Evolutionary conservation across 2,329 filamentous ascomycete species (phyloP).

Genomic region (Sporothrix brasiliensis): DNA sequence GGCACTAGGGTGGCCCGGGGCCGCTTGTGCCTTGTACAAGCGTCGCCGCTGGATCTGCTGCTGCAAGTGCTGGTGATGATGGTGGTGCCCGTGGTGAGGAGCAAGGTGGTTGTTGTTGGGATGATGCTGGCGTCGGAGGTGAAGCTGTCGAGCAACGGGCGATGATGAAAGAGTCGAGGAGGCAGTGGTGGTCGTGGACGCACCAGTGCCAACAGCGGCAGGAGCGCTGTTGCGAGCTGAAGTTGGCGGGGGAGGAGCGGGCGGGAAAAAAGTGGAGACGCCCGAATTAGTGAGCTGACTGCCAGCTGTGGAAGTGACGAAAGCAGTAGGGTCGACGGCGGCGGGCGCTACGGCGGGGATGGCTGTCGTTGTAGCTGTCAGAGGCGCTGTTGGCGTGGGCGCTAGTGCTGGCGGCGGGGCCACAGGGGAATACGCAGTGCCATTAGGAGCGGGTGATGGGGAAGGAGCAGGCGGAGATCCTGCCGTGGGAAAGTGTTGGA

Average conservation of each 20-base stretch:
- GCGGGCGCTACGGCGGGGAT: conserved; percentile 22
- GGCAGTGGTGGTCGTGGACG: neutral
- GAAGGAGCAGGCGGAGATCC: conserved; percentile 2
- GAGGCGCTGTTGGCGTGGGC: conserved; percentile 10
- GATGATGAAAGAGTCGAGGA: conserved; percentile 22
- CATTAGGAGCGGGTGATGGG: conserved; percentile 4
- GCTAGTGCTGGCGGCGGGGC: conserved; percentile 18
- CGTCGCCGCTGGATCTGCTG: conserved; percentile 31
- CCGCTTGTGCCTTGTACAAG: conserved; percentile 16
- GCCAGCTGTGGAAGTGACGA: neutral
- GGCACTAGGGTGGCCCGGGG: conserved; percentile 9
- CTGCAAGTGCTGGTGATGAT: conserved; percentile 34
- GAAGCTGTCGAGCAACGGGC: conserved; percentile 16
- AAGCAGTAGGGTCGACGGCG: conserved; percentile 3
- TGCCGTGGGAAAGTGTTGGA: conserved; percentile 3
- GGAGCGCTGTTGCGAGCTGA: conserved; percentile 13
- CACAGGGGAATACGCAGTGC: neutral
- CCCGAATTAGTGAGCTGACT: neutral
- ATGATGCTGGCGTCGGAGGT: conserved; percentile 23
- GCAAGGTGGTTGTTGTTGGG: conserved; percentile 4
- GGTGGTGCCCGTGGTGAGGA: conserved; percentile 30
- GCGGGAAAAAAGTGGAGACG: conserved; percentile 21
- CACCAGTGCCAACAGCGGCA: conserved; percentile 18
- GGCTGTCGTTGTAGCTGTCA: neutral
- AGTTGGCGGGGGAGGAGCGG: conserved; percentile 15